Evolutionary conservation across 2,329 filamentous ascomycete species (phyloP).

Genomic region (Claviceps africana): DNA sequence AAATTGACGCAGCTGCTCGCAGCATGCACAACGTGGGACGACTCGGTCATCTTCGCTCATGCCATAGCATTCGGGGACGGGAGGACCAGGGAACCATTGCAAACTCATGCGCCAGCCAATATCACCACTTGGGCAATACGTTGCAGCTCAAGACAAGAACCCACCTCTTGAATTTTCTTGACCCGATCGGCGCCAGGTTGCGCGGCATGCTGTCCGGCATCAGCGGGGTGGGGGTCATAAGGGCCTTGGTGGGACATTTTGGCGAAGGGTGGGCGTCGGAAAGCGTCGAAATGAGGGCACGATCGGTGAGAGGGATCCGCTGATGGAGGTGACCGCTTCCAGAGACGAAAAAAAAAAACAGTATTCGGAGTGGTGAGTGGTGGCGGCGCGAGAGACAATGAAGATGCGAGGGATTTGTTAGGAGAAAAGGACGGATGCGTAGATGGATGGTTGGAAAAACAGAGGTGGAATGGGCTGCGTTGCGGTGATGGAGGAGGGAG

Average conservation of each 20-base stretch:
- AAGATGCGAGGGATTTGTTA: background rate
- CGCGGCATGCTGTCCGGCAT: slow-evolving; percentile 2
- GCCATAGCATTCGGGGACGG: background rate
- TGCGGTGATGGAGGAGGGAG: slow-evolving; percentile 4
- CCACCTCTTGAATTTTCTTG: slow-evolving; percentile 4
- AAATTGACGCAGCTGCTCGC: background rate
- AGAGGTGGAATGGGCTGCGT: background rate
- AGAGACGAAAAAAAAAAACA: background rate
- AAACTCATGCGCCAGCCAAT: background rate
- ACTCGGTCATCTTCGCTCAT: background rate
- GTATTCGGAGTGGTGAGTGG: background rate
- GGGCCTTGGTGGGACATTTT: slow-evolving; percentile 7
- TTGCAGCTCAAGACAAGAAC: background rate
- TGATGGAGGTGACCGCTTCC: slow-evolving; percentile 4
- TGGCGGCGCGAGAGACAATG: background rate
- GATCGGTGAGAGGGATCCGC: slow-evolving; percentile 10
- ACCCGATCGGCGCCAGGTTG: slow-evolving; percentile 3
- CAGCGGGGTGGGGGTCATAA: slow-evolving; percentile 6
- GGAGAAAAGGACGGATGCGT: slow-evolving; percentile 7
- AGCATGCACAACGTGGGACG: background rate
- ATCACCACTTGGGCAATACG: background rate
- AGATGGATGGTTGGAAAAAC: slow-evolving; percentile 1
- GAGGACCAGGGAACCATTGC: background rate
- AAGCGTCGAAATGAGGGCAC: background rate
- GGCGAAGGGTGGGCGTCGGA: background rate